Evolutionary conservation across 1,284 basidiomycete genomes (phyloP), one percentile per base, ranked within the genome.

Genomic region (Acaromyces ingoldii): DNA sequence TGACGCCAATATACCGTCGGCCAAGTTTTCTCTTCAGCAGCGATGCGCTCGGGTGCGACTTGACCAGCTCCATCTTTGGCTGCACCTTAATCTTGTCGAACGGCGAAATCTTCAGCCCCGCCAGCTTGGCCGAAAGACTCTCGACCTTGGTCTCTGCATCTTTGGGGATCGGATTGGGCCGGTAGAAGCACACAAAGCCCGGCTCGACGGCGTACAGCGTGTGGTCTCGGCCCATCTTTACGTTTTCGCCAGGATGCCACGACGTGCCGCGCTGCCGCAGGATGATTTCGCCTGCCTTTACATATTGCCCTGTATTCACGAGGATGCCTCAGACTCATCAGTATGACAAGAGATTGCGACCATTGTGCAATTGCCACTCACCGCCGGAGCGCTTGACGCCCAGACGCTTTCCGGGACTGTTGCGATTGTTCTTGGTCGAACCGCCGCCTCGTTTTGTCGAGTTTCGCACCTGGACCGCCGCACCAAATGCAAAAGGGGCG

Each of bases 391-490:
- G 57, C 62, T 75, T 75, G 49, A 72, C 65, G 51, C 73, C 73
- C 15, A 75, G 55, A 26, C 73, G 62, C 55, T 68, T 70, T 59
- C 73, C 72, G 24, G 67, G 59, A 45, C 67, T 71, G 55, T 74
- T 75, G 33, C 72, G 57, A 55, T 70, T 71, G 62, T 75, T 75
- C 62, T 74, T 72, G 22, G 73, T 67, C 11, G 64, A 65, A 51
- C 73, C 73, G 48, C 72, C 71, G 11, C 70, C 73, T 28, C 72
- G 61, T 60, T 75, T 75, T 39, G 73, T 69, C 39, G 73, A 74
- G 58, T 75, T 72, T 54, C 73, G 64, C 9, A 65, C 69, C 55
- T 75, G 73, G 22, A 74, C 58, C 7, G 66, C 60, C n/a, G 51
- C 66, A 33, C 63, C 70, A 40, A 70, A 72, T 2, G 63, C 37